Evolutionary conservation across 441 rosid species (phyloP), one percentile per base, ranked within the genome.

Genomic region (Kokia cookei): DNA sequence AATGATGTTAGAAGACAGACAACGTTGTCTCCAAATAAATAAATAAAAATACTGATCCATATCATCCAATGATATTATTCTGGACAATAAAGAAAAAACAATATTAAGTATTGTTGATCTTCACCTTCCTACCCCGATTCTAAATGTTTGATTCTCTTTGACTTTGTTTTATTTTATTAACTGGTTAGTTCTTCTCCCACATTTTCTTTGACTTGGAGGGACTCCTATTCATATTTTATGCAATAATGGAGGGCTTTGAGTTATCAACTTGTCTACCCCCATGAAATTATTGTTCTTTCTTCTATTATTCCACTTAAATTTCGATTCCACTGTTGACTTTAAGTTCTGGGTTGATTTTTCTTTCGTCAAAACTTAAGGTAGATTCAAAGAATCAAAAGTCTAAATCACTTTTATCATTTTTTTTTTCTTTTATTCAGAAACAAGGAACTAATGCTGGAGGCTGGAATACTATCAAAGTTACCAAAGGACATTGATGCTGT

Each of bases 401-500:
- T 50, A 3, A 50, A 67, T 67, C 26, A 67, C 7, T 26, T 26
- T 48, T 2, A 3, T 35, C 40, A 35, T 6, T 22, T 64, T 69
- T 4, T 26, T 19, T 19, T n/a, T n/a, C 17, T 54, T 74, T 32
- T 12, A 61, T 83, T 80, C 88, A 95, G 99, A 87, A 91, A 79
- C 91, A 92, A 90, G 88, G 88, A 85, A 0, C 81, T 93, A 10
- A 91, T 90, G 88, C 87, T 86, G 69, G 94, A 88, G 82, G 93
- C 94, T 54, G 95, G 93, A 74, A 86, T 95, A 55, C 79, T 91
- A 58, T 80, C 91, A 78, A 95, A 86, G 71, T 82, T 93, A 51
- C 96, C 97, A 0, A 87, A 81, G 65, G 75, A 82, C 51, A 69
- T 78, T 0, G 82, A 82, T 43, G 64, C 1, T 66, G 73, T 82